Evolutionary conservation across 2,329 filamentous ascomycete genomes (phyloP), one percentile per base, ranked within the genome.

Genomic region (Nannizzia gypsea): DNA sequence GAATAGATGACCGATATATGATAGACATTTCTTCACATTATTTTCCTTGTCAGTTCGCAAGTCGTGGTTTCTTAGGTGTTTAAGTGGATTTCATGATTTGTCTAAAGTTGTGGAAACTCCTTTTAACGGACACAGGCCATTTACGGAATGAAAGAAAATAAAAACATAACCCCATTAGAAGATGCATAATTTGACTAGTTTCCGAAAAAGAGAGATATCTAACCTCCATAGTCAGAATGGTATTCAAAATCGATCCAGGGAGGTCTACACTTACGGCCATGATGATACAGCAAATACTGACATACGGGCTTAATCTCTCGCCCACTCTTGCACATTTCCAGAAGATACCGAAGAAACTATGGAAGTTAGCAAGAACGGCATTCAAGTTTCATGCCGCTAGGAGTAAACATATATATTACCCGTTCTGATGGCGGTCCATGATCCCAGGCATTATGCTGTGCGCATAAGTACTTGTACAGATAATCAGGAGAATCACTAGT

Each of bases 301-400:
- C 89, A 73, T 97, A 97, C 46, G 93, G 93, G 72, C 90, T 96
- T 66, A 99, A 73, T 64, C 93, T 79, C 78, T 99, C 93, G 40
- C 93, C 93, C 71, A 99, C 85, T 64, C 93, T 81, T 26, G 93
- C 93, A 64, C 85, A 90, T 76, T 97, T 96, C 93, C 93, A 99
- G 72, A 97, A 95, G 63, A 95, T 86, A 58, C 90, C 89, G 67
- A 90, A 83, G 57, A 90, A 77, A 13, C 87, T 90, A 17, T 8
- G 17, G 15, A 40, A 13, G 54, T 42, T 56, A 56, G 54, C 20
- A 22, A 38, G 20, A 38, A 31, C 15, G n/a, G 48, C 26, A n/a
- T 31, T 2, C 20, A 26, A 26, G 48, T 11, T 26, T 38, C 3
- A 24, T 54, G 6, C n/a, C 5, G 28, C 15, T 15, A 31, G 26